Percentiles rank a stretch among this genome's conserved stretches.
Evolutionary conservation across 148 eudicot species (phyloP).

Genomic region (Cornus suecica): DNA sequence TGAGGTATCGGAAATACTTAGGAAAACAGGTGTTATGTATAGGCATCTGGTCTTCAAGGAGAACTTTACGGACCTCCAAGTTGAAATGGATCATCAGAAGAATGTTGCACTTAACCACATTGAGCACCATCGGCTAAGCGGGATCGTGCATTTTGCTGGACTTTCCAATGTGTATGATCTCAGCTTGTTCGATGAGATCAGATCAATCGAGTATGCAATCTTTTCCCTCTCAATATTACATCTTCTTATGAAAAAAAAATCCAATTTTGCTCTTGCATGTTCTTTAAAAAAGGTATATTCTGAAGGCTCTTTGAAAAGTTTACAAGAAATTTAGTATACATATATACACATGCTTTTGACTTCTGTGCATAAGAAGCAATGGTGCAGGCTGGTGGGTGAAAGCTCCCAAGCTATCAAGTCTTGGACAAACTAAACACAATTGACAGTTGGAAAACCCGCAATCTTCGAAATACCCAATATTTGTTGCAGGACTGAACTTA

Average conservation of each 20-base stretch:
- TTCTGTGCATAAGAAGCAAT: not conserved
- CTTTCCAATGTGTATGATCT: conserved; percentile 86
- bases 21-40: conserved; percentile 81
- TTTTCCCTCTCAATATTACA: not conserved
- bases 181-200: conserved; percentile 77
- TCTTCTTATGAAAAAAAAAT: not conserved
- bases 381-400: conserved; percentile 7
- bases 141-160: conserved; percentile 89
- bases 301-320: not conserved
- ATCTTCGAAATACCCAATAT: too few species aligned
- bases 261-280: not conserved
- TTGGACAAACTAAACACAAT: too few species aligned
- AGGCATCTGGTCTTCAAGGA: conserved; percentile 78
- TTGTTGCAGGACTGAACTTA: too few species aligned
- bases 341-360: not conserved
- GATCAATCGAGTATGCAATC: conserved; percentile 68
- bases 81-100: conserved; percentile 71
- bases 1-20: conserved; percentile 56
- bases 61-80: conserved; percentile 57
- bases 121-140: conserved; percentile 82
- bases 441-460: too few species aligned
- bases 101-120: conserved; percentile 83
- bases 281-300: not conserved
- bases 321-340: not conserved
- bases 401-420: not conserved